Conservation (phyloP, 2,329 filamentous ascomycete genomes). For the Magnaporthiopsis poae region DNA sequence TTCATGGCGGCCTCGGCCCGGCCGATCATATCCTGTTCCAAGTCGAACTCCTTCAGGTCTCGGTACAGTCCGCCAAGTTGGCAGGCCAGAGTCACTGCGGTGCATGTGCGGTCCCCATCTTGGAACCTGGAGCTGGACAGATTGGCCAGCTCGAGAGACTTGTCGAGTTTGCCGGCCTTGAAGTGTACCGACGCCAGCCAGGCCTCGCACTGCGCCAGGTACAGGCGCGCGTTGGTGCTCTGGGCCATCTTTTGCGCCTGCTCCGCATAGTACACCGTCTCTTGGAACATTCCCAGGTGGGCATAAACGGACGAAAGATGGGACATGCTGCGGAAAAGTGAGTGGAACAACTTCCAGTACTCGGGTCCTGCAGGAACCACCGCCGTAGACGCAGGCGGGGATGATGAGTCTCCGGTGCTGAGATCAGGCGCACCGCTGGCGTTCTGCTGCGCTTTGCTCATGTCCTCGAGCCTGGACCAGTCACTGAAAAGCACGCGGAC, state of each 20-base stretch:
- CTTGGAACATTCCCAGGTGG: conserved; percentile 76
- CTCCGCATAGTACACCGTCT: conserved; percentile 80
- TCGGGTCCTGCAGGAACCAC: conserved; percentile 32
- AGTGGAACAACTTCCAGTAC: conserved; percentile 71
- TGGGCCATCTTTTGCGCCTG: conserved; percentile 70
- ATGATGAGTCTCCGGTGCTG: background rate
- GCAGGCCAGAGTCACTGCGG: conserved; percentile 39
- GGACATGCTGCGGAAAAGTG: conserved; percentile 60
- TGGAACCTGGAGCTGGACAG: conserved; percentile 44
- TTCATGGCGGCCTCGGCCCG: conserved; percentile 32
- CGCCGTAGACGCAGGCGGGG: background rate
- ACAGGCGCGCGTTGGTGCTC: conserved; percentile 53
- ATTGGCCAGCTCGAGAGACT: conserved; percentile 45
- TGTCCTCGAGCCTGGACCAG: conserved; percentile 41
- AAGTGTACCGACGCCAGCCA: conserved; percentile 47
- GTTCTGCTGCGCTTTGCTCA: conserved; percentile 13
- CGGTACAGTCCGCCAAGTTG: conserved; percentile 47
- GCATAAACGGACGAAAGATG: conserved; percentile 71
- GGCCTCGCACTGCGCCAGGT: conserved; percentile 42
- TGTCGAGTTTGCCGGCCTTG: conserved; percentile 48
- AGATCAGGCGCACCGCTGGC: conserved; percentile 1
- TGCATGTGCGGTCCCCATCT: conserved; percentile 32
- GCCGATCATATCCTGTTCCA: conserved; percentile 33
- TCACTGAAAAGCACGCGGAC: conserved; percentile 47
- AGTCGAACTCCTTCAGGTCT: conserved; percentile 35